Percentiles rank a stretch among this genome's conserved stretches.
These are phyloP conservation scores for Daucus carota DNA, from an alignment of 129 eudicot genomes.

Conservation along the genomic window DNA sequence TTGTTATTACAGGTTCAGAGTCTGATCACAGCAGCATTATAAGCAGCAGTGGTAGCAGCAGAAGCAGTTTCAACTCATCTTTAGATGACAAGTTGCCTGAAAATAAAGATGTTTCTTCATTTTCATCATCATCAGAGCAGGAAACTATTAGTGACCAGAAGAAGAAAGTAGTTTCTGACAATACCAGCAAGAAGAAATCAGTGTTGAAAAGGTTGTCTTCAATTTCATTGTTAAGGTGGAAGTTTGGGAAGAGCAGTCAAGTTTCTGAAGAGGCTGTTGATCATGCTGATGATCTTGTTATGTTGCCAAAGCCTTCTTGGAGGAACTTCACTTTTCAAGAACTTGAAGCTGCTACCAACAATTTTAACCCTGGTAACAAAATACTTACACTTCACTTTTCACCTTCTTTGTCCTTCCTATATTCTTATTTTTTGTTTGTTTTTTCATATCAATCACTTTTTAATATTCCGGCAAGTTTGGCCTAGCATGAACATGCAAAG, in stretches of 20 bases:
- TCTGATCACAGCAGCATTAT: constrained; percentile 43
- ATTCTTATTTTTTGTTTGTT: not conserved
- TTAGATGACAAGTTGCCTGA: constrained; percentile 24
- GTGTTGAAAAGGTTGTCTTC: constrained; percentile 35
- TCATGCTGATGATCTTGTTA: constrained; percentile 23
- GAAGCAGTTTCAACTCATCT: constrained; percentile 35
- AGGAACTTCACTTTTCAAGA: constrained; percentile 65
- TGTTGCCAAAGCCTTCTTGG: constrained; percentile 74
- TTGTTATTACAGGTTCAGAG: constrained; percentile 42
- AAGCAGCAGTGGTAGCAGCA: constrained; percentile 35
- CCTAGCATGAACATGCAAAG: not conserved
- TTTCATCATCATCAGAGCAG: not conserved
- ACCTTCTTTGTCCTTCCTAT: not conserved
- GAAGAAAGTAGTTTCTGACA: constrained; percentile 43
- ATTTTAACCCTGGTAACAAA: constrained; percentile 50
- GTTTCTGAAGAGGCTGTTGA: constrained; percentile 29
- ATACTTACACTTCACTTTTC: not conserved
- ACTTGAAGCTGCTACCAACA: constrained; percentile 61
- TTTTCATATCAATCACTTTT: not conserved
- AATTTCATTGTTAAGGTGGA: constrained; percentile 42
- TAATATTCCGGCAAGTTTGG: not conserved
- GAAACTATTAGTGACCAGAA: constrained; percentile 14
- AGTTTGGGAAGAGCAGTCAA: constrained; percentile 26
- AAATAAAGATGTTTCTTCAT: not conserved
- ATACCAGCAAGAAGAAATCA: constrained; percentile 37